Percentiles rank a stretch among this genome's conserved stretches.
phyloP scores from a whole-genome alignment of 495 filamentous ascomycete genomes.

The Neurospora sp. region DNA sequence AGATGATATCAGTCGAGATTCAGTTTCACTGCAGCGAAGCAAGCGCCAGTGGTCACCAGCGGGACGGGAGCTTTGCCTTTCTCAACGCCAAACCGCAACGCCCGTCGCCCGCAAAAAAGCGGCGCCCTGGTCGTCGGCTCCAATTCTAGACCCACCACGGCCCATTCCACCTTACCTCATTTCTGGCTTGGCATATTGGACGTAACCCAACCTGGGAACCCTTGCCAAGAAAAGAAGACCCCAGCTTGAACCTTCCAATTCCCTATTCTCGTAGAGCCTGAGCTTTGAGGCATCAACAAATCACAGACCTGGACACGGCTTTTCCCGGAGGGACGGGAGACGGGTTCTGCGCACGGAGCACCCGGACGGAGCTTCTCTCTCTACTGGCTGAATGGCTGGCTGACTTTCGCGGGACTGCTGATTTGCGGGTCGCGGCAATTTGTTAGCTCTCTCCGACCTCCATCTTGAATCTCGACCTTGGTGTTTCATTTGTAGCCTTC shows the following conservation, averaged over 20 bases:
- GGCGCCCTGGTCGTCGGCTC: neutral
- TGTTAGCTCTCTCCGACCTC: neutral
- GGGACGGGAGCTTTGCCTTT: too few relatives aligned
- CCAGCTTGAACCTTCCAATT: neutral
- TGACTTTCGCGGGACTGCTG: neutral
- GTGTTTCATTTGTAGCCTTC: neutral
- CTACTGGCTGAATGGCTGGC: neutral
- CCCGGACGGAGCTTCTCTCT: conserved; percentile 1
- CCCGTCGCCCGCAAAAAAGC: neutral
- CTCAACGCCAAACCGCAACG: neutral
- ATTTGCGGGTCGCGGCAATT: neutral
- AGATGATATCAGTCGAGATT: neutral
- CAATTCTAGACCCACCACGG: neutral
- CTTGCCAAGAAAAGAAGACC: neutral
- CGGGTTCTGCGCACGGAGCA: neutral
- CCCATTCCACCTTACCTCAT: neutral
- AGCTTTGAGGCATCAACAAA: neutral
- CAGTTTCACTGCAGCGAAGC: neutral
- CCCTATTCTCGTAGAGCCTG: neutral
- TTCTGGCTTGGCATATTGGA: neutral
- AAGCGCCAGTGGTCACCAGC: neutral
- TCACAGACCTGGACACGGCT: neutral
- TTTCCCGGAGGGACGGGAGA: neutral
- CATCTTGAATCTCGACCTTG: neutral
- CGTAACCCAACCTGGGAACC: neutral